Evolutionary conservation across 352 stramenopile species (phyloP).

Genomic region (Pythium biforme): DNA sequence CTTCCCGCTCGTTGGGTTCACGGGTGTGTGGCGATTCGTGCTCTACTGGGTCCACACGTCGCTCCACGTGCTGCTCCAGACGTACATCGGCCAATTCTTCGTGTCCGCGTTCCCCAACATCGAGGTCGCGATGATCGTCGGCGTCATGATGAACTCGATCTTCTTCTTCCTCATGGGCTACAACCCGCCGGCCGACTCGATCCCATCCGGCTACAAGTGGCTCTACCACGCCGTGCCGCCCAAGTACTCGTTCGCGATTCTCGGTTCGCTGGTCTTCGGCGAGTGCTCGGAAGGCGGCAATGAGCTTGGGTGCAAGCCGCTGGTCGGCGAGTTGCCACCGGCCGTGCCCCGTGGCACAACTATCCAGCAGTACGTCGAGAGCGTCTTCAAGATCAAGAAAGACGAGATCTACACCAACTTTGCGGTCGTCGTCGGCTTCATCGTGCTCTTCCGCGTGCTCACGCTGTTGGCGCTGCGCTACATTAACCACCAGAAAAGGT

Average conservation of each 20-base stretch:
- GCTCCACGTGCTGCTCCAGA: constrained; percentile 47
- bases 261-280: constrained; percentile 22
- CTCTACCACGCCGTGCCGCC: constrained; percentile 11
- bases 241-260: constrained; percentile 25
- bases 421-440: constrained; percentile 23
- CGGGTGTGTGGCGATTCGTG: constrained; percentile 28
- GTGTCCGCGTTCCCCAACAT: constrained; percentile 35
- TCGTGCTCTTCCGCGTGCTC: constrained; percentile 32
- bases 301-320: constrained; percentile 25
- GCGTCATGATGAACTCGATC: constrained; percentile 35
- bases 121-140: constrained; percentile 29
- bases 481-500: constrained; percentile 40
- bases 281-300: constrained; percentile 8
- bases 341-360: constrained; percentile 9
- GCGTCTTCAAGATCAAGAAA: constrained; percentile 24
- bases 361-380: constrained; percentile 31
- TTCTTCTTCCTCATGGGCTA: constrained; percentile 45
- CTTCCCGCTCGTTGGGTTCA: constrained; percentile 32
- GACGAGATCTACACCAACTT: constrained; percentile 31
- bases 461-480: constrained; percentile 33
- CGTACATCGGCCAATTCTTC: constrained; percentile 69
- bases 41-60: constrained; percentile 61
- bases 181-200: constrained; percentile 23
- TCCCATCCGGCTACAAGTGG: constrained; percentile 23
- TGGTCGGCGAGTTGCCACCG: constrained; percentile 6